Base-by-base conservation (phyloP, 805 yeast genomes). In the Kluyveromyces dobzhanskii region DNA sequence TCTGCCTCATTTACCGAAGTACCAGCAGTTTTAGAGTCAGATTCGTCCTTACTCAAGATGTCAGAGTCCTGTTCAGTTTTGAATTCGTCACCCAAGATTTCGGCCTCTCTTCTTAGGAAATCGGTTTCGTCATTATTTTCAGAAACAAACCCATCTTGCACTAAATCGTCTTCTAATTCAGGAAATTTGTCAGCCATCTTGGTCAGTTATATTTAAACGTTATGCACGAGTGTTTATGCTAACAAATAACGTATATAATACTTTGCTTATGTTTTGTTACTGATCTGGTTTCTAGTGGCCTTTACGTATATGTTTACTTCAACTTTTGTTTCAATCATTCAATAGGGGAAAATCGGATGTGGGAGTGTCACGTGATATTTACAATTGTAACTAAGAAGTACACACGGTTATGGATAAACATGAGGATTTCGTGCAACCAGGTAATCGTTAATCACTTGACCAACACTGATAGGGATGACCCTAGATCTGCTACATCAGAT, bases 121-220 rank as follows among this genome's bases (percentile, higher is more conserved):
- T 80, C 85, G 7, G 72, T 64, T 13, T 61, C 72, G 17, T 54
- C 59, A 14, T 61, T 72, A 18, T 54, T 59, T 19, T 57, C 65
- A 11, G 59, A 65, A 21, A 48, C 56, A 18, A 46, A 57, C 23
- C 54, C 59, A 17, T 41, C 30, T 16, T 31, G 35, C 34, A 56
- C 60, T 25, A 49, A 54, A 27, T 62, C 63, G 32, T 74, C 71
- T 38, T 73, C 78, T 47, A 81, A 66, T 45, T 75, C 86, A 35
- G 94, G 92, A 59, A 76, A 82, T 62, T 80, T 80, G 46, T 83
- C 90, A 40, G 85, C 76, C 85, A 80, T 80, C 16, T 21, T 41
- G 24, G 6, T 21, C 21, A 13, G 21, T n/a, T 14, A 17, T 14
- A 7, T 18, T 17, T 16, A 28, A 17, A 17, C 4, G 17, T 17